Base-by-base conservation (phyloP, 176 grass and related monocot species). In the Elaeis guineensis region DNA sequence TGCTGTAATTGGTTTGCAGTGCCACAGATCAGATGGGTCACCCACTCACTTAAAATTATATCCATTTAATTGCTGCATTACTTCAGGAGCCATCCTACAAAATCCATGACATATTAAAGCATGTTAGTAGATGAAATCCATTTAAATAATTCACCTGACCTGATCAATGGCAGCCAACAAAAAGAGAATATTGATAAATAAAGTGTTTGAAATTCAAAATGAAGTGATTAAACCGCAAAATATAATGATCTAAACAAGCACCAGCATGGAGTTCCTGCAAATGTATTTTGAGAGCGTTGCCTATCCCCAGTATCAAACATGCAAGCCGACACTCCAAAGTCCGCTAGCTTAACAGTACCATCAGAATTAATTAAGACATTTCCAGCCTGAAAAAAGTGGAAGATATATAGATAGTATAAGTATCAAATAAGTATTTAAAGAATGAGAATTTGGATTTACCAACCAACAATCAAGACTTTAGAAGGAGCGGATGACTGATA, bases 281-380 rank as follows among this genome's bases (percentile, higher is more conserved):
- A 92, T 53, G 93, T 89, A 82, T 86, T 98, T 77, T 84, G 83
- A 54, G 84, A 78, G 7, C 93, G 64, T 69, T 92, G 93, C 61
- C 93, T 83, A 75, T 98, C 83, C 69, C 87, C 93, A 19, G 93
- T 89, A 70, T 98, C 93, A 59, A 92, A 98, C 93, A 98, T 89
- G 74, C 84, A 98, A 39, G 88, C 84, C 30, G 93, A 98, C 19
- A 98, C 87, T 52, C 93, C 93, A 78, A 86, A 98, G 54, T 98
- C 87, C 62, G 55, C 93, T 72, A 98, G 77, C 75, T 92, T 98
- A 73, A 92, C 93, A 85, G 79, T 70, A 78, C 93, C 93, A 82
- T 86, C 83, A 68, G 58, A 67, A 91, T 98, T 87, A 83, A 98
- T 76, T 80, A 98, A 73, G 68, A 98, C 92, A 67, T 98, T 98